Evolutionary conservation across 1,139 yeast species (phyloP), one percentile per base, ranked within the genome.

Genomic region (Suhomyces bolitotheri): DNA sequence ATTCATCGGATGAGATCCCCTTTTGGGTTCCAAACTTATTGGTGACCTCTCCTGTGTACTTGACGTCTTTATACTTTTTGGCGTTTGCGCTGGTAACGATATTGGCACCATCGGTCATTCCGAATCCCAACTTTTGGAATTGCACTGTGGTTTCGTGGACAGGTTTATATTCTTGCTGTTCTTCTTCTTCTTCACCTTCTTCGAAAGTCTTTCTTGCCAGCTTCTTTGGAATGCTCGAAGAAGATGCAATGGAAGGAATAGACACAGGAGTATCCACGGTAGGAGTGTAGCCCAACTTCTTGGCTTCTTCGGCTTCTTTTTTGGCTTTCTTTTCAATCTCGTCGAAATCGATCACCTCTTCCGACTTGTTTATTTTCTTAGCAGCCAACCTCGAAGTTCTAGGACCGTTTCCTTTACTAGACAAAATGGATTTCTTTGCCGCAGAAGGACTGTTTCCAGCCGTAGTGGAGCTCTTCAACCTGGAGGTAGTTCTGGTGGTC

Each of bases 1-100:
- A 80, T 63, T 89, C 95, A 60, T 94, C 98, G 0, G 97, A 89
- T 0, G 97, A 90, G 46, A 92, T 94, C 37, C 90, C 96, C 72
- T 88, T 92, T 60, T 90, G 97, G 26, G 70, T 67, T 38, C 97
- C 97, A 60, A 75, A 92, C 62, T 89, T 87, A 54, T 74, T 76
- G 27, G 77, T 77, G 21, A 83, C 84, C 47, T 81, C 82, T 27
- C 92, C 92, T 2, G 88, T 78, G 56, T 82, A 76, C 44, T 64
- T 61, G 45, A 72, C 66, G 57, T 78, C 82, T 46, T 74, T 71
- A 45, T 66, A 65, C 39, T 62, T 58, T 46, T 69, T 66, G 16
- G 65, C 56, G 24, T 60, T 56, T 10, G 67, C 53, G 12, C 62
- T 49, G 14, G 61, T 51, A 11, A 64, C 51, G 16, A 52, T 60